Percentiles rank a stretch among this genome's conserved stretches.
Evolutionary conservation across 495 filamentous ascomycete species (phyloP).

Genomic region (Tuber aestivum): DNA sequence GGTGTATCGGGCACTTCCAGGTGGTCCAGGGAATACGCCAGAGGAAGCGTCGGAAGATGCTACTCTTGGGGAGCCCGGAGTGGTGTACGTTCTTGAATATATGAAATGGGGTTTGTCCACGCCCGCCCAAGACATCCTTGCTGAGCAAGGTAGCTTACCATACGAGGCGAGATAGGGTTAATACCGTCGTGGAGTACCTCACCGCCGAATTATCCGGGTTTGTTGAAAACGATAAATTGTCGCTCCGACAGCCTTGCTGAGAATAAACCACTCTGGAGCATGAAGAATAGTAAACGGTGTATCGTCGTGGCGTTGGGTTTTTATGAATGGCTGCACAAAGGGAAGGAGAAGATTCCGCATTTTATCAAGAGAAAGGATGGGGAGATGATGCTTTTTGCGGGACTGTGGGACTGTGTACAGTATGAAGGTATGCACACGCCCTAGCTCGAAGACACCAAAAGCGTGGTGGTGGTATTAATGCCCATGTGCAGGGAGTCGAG

Average conservation of each 20-base stretch:
- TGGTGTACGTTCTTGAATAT: conserved; percentile 74
- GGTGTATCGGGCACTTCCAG: conserved; percentile 73
- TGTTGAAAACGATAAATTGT: conserved; percentile 89
- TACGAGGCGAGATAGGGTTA: conserved; percentile 48
- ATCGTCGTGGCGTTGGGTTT: conserved; percentile 84
- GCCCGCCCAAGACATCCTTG: neutral
- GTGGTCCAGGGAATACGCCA: conserved; percentile 50
- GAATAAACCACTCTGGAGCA: conserved; percentile 80
- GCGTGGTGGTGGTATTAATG: conserved; percentile 47
- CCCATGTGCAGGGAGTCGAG: conserved; percentile 32
- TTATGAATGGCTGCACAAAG: conserved; percentile 91
- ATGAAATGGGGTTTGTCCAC: conserved; percentile 73
- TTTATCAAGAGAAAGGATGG: conserved; percentile 76
- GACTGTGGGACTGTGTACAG: conserved; percentile 81
- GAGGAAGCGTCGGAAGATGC: conserved; percentile 19
- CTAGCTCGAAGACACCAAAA: neutral
- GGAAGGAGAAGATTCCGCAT: conserved; percentile 68
- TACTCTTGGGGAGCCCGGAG: conserved; percentile 20
- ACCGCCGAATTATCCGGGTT: conserved; percentile 59
- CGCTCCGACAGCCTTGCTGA: conserved; percentile 78
- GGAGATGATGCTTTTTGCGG: conserved; percentile 79
- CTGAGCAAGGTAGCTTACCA: neutral
- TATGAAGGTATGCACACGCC: conserved; percentile 58
- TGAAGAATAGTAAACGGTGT: conserved; percentile 85
- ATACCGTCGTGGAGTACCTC: conserved; percentile 84